A percentile compares a stretch with the other conserved stretches of the same genome.
These are phyloP conservation scores for Drechslerella dactyloides DNA, from an alignment of 2,329 filamentous ascomycete species.

Conservation along the genomic window DNA sequence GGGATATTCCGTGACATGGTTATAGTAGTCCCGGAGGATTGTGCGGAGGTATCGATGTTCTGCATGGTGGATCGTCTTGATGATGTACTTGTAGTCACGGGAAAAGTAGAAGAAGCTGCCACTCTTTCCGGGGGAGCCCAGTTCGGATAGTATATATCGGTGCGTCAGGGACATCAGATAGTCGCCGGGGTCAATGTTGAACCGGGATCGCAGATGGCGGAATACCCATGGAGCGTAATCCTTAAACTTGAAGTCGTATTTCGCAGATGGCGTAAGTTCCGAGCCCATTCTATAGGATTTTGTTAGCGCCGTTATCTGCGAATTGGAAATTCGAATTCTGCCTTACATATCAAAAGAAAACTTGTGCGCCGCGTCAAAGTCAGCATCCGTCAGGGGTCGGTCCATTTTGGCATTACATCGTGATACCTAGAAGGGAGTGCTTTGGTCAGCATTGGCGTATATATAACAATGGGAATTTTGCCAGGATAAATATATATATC, in stretches of 20 bases:
- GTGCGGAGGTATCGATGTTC: constrained; percentile 88
- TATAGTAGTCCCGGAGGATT: constrained; percentile 88
- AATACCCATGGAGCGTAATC: constrained; percentile 99
- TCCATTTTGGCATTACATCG: constrained; percentile 96
- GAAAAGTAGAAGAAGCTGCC: constrained; percentile 99
- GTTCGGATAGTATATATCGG: constrained; percentile 97
- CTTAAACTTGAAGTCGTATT: constrained; percentile 99
- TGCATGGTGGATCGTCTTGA: constrained; percentile 97
- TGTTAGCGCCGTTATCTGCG: not conserved
- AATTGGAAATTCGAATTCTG: not conserved
- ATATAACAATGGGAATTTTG: too few species aligned
- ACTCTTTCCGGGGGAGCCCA: constrained; percentile 96
- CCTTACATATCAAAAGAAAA: constrained; percentile 98
- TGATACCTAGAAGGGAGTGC: constrained; percentile 71
- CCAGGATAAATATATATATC: not conserved
- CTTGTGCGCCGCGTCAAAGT: constrained; percentile 94
- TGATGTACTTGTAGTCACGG: constrained; percentile 99
- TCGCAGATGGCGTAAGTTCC: constrained; percentile 94
- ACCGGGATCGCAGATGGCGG: constrained; percentile 83
- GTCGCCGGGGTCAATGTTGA: constrained; percentile 92
- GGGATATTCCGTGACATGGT: constrained; percentile 88
- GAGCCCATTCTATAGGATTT: constrained; percentile 76
- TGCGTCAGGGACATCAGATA: constrained; percentile 98
- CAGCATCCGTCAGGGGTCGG: constrained; percentile 82
- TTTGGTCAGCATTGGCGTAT: not conserved